Evolutionary conservation across 441 rosid genomes (phyloP).

Genomic region (Lepidium campestre): DNA sequence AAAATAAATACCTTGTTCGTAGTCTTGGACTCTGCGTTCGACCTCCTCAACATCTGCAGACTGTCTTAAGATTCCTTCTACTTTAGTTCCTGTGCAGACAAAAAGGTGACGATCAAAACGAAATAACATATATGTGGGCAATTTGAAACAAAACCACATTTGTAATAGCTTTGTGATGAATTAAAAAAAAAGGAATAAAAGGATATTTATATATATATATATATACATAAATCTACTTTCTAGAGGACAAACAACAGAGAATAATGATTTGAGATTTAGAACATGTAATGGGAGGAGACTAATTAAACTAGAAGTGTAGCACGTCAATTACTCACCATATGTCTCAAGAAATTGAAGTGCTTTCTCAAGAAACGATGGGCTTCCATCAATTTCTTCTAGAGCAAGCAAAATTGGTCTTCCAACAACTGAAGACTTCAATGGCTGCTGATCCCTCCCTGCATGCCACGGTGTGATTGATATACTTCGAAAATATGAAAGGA

Average conservation of each 20-base stretch:
- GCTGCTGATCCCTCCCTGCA: conserved; percentile 84
- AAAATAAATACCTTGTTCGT: conserved; percentile 72
- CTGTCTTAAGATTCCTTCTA: conserved; percentile 92
- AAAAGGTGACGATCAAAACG: neutral
- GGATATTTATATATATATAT: neutral
- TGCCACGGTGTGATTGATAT: conserved; percentile 17
- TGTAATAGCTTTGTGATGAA: neutral
- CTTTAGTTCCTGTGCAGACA: conserved; percentile 59
- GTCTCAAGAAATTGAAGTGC: conserved; percentile 90
- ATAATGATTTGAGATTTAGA: neutral
- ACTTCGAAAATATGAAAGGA: neutral
- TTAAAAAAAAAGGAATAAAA: neutral
- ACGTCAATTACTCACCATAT: conserved; percentile 50
- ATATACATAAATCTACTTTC: neutral
- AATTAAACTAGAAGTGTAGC: neutral
- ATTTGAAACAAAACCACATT: neutral
- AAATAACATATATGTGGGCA: neutral
- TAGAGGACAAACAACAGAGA: neutral
- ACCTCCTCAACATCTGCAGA: conserved; percentile 99
- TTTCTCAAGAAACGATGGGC: conserved; percentile 97
- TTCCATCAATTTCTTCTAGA: conserved; percentile 96
- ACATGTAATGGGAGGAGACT: neutral
- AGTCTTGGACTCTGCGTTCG: conserved; percentile 84
- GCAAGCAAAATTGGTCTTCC: conserved; percentile 99
- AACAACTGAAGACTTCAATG: conserved; percentile 83